These are phyloP conservation scores for Colletotrichum sp. DNA, from an alignment of 2,329 filamentous ascomycete genomes.

Conservation along the genomic window DNA sequence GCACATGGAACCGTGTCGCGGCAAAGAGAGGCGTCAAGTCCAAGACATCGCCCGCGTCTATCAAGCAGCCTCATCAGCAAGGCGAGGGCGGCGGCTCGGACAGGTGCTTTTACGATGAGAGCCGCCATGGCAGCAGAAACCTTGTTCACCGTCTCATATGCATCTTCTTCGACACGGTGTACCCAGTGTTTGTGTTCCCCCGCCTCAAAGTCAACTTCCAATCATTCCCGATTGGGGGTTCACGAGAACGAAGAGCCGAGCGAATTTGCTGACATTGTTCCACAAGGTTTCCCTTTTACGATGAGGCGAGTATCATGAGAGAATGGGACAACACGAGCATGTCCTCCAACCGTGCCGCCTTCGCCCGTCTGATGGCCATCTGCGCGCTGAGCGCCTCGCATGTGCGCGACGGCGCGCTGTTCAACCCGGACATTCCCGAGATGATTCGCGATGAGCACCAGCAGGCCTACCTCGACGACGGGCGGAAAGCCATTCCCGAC, in stretches of 20 bases:
- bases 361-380: conserved; percentile 55
- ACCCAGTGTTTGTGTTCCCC: conserved; percentile 17
- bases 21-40: conserved; percentile 23
- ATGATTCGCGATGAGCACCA: background rate
- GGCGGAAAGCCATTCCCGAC: conserved; percentile 14
- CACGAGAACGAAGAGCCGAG: background rate
- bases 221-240: background rate
- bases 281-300: conserved; percentile 50
- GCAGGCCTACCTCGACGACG: conserved; percentile 21
- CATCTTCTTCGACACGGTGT: conserved; percentile 23
- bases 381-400: conserved; percentile 54
- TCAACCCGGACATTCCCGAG: conserved; percentile 40
- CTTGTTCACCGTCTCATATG: conserved; percentile 14
- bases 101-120: conserved; percentile 19
- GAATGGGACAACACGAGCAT: conserved; percentile 46
- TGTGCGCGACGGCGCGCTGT: conserved; percentile 52
- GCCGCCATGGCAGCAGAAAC: conserved; percentile 11
- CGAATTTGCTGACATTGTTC: background rate
- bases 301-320: conserved; percentile 43
- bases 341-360: conserved; percentile 35
- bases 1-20: conserved; percentile 20
- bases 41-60: conserved; percentile 8
- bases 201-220: background rate
- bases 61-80: background rate
- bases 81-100: background rate